A percentile compares a stretch with the other conserved stretches of the same genome.
These are phyloP conservation scores for Cladophialophora exuberans DNA, from an alignment of 2,329 filamentous ascomycete species.

Conservation along the genomic window DNA sequence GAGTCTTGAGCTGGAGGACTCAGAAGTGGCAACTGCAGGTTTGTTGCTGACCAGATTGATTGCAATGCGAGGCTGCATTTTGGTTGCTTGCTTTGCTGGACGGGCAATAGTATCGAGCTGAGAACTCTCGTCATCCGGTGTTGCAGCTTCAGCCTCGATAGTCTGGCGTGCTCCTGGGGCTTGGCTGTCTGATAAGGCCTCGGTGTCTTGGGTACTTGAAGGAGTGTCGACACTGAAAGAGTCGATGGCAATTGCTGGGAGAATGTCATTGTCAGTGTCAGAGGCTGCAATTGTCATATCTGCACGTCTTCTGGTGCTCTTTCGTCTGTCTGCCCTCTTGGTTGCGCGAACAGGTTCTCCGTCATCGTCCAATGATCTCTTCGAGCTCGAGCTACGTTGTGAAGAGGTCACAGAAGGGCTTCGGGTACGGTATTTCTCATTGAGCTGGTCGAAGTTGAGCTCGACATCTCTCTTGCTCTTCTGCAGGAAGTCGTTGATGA, in stretches of 20 bases:
- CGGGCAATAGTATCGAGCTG: constrained; percentile 2
- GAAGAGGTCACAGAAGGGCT: constrained; percentile 35
- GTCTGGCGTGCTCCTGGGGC: constrained; percentile 1
- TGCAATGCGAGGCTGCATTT: constrained; percentile 15
- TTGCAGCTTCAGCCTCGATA: constrained; percentile 1
- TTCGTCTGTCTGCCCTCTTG: constrained; percentile 32
- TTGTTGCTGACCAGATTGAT: constrained; percentile 18
- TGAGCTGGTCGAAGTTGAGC: constrained; percentile 27
- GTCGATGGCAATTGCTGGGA: constrained; percentile 18
- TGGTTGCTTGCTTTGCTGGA: constrained; percentile 5
- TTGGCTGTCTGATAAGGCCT: constrained; percentile 25
- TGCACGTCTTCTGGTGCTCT: constrained; percentile 28
- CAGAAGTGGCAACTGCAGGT: background rate
- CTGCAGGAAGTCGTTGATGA: constrained; percentile 33
- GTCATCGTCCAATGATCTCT: constrained; percentile 35
- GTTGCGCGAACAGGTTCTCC: constrained; percentile 30
- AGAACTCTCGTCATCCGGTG: constrained; percentile 5
- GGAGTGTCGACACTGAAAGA: constrained; percentile 22
- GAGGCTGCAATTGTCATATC: constrained; percentile 21
- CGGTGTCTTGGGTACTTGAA: constrained; percentile 33
- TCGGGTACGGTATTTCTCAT: constrained; percentile 29
- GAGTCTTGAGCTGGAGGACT: constrained; percentile 19
- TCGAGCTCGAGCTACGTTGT: constrained; percentile 34
- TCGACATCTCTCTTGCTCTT: constrained; percentile 29
- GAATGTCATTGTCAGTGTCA: constrained; percentile 23